Evolutionary conservation across 164 flowering plant genomes (phyloP), one percentile per base, ranked within the genome.

Genomic region (Chimonanthus salicifolius): DNA sequence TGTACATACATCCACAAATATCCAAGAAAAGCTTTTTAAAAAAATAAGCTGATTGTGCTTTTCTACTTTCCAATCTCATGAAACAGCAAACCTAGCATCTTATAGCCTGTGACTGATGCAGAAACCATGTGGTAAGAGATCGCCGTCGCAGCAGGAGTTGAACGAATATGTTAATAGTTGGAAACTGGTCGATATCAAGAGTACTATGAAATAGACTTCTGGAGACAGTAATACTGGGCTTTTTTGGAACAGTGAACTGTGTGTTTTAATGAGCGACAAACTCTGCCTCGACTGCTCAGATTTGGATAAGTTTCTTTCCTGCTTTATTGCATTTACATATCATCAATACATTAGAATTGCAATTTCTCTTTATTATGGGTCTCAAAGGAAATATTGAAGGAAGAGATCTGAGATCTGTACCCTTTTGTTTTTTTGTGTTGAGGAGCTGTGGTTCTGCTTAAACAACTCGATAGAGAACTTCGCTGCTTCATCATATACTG

Each of bases 91-190:
- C 60, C 4, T 54, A 54, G 5, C 60, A 54, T 54, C 16, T 9
- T 54, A 54, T n/a, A 11, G 60, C 60, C 60, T 54, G 15, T 54
- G 60, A 2, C 60, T 54, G 16, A 13, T 54, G 60, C 60, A 54
- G 60, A 54, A 15, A 54, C 60, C 60, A 54, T 54, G 60, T 54
- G 54, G 60, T 73, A 43, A 89, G 83, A 81, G 93, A 83, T 11
- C 85, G 87, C 1, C 90, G 87, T 80, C 72, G 94, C 58, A 93
- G 94, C 90, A 89, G 94, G 88, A 90, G 93, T 76, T 88, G 77
- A 86, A 71, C 33, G 33, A 33, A 33, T 68, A 9, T 16, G 13
- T 64, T 15, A 16, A 13, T 2, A 51, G 58, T 47, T 69, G 73
- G 58, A 58, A 62, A 51, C 46, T 44, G 20, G 44, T 9, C n/a